Percentiles rank a stretch among this genome's conserved stretches.
Evolutionary conservation across 1,284 basidiomycete species (phyloP).

Genomic region (Neonothopanus nambi): DNA sequence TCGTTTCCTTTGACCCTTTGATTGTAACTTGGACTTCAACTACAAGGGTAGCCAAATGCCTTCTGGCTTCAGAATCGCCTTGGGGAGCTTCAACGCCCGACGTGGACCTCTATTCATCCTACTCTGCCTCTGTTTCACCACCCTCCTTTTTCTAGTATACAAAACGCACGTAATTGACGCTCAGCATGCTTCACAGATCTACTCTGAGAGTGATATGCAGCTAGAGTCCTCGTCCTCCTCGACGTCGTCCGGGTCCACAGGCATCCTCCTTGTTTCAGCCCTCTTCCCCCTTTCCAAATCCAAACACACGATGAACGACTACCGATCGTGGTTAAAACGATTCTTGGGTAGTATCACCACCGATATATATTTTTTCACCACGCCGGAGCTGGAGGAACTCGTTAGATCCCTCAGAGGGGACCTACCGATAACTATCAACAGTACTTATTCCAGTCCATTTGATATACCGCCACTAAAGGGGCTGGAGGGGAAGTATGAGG

Average conservation of each 20-base stretch:
- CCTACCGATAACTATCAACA: slow-evolving; percentile 43
- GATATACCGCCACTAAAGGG: slow-evolving; percentile 44
- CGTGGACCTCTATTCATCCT: neutral
- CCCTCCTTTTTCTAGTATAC: neutral
- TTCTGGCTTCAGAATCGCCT: too few species aligned
- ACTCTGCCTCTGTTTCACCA: neutral
- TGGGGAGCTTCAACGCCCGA: too few species aligned
- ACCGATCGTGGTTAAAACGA: slow-evolving; percentile 39
- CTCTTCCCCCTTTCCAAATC: slow-evolving; percentile 50
- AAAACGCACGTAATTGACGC: neutral
- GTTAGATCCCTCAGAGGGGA: slow-evolving; percentile 32
- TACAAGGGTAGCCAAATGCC: too few species aligned
- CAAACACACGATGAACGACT: slow-evolving; percentile 48
- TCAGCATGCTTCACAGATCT: neutral
- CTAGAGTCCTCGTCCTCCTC: too few species aligned
- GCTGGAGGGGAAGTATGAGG: slow-evolving; percentile 34
- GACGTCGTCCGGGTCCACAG: neutral
- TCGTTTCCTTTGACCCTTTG: too few species aligned
- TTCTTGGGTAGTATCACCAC: slow-evolving; percentile 45
- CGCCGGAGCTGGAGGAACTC: slow-evolving; percentile 38
- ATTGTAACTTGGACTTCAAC: too few species aligned
- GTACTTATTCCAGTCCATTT: slow-evolving; percentile 45
- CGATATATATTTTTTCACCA: slow-evolving; percentile 52
- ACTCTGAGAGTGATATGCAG: neutral
- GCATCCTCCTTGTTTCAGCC: slow-evolving; percentile 51